Evolutionary conservation across 2,329 filamentous ascomycete genomes (phyloP).

Genomic region (Helminthosporium solani): DNA sequence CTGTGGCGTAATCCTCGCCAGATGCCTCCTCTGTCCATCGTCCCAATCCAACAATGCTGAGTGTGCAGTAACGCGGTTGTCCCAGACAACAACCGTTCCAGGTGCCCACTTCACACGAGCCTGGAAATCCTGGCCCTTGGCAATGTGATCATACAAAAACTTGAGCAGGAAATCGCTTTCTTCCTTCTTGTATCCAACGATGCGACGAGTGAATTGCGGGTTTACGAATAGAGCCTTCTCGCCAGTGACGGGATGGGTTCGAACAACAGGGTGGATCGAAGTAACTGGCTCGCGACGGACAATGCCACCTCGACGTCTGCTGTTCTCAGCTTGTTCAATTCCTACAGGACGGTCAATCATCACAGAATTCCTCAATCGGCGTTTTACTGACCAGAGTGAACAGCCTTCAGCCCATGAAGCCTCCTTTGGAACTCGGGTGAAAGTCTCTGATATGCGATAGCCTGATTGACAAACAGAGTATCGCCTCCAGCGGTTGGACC

Average conservation of each 20-base stretch:
- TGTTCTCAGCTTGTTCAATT: slow-evolving; percentile 73
- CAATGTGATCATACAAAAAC: slow-evolving; percentile 75
- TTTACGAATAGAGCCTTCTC: slow-evolving; percentile 85
- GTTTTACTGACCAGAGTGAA: slow-evolving; percentile 68
- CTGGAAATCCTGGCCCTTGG: slow-evolving; percentile 71
- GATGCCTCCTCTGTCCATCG: slow-evolving; percentile 72
- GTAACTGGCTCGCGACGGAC: slow-evolving; percentile 74
- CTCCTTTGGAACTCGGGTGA: slow-evolving; percentile 77
- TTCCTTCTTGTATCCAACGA: slow-evolving; percentile 82
- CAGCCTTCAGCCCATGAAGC: slow-evolving; percentile 75
- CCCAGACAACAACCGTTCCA: slow-evolving; percentile 83
- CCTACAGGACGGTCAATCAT: slow-evolving; percentile 33
- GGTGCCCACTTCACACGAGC: slow-evolving; percentile 74
- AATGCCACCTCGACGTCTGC: slow-evolving; percentile 66
- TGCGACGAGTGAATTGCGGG: slow-evolving; percentile 78
- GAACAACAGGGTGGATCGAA: slow-evolving; percentile 73
- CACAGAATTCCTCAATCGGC: not conserved
- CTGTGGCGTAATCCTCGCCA: slow-evolving; percentile 80
- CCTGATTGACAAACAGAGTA: slow-evolving; percentile 78
- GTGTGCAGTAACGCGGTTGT: slow-evolving; percentile 78
- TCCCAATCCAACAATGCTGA: slow-evolving; percentile 81
- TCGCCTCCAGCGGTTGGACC: slow-evolving; percentile 78
- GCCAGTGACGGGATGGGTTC: slow-evolving; percentile 77
- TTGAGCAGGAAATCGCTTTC: slow-evolving; percentile 77
- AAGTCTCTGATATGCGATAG: slow-evolving; percentile 76